Evolutionary conservation across 805 yeast genomes (phyloP), one percentile per base, ranked within the genome.

Genomic region (Starmerella potacharoeniae): DNA sequence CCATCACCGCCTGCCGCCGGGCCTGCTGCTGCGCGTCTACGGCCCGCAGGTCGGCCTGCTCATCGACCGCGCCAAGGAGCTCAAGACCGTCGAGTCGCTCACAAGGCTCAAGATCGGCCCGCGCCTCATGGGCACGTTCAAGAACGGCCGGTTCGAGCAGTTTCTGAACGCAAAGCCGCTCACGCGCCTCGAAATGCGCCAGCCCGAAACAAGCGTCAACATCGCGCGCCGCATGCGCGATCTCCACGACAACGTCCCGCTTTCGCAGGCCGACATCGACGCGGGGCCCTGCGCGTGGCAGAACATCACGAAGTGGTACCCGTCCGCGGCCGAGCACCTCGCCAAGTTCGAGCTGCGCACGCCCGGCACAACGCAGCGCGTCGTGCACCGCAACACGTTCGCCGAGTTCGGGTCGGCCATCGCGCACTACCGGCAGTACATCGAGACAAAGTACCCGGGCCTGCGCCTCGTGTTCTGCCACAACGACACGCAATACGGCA

Each of bases 141-240:
- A 81, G 45, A 93, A 93, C 67, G 98, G 98, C 50, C 75, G 98
- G 58, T 84, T 93, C 63, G 98, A 93, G 71, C 97, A 93, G 70
- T 93, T 84, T 64, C 73, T 93, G 59, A 84, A 91, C 56, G 91
- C 95, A 22, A 73, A 77, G 53, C 83, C 97, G 1, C 75, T 93
- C 62, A 80, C 82, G 39, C 83, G 80, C 60, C 75, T 78, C 7
- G 87, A 86, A 62, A 79, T 93, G 51, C 76, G 95, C 66, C 81
- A 82, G 59, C 81, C 87, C 58, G 82, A 81, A 33, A 82, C 86
- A 17, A 80, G 89, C 49, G 82, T 83, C 60, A 84, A 86, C 74
- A 83, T 93, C 60, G 97, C 96, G 13, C 81, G 95, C 73, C 83
- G 98, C 73, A 93, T 93, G 97, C 84, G 90, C 65, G 97, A 93